Conservation (phyloP, 441 rosid species). For the Lepidium campestre region DNA sequence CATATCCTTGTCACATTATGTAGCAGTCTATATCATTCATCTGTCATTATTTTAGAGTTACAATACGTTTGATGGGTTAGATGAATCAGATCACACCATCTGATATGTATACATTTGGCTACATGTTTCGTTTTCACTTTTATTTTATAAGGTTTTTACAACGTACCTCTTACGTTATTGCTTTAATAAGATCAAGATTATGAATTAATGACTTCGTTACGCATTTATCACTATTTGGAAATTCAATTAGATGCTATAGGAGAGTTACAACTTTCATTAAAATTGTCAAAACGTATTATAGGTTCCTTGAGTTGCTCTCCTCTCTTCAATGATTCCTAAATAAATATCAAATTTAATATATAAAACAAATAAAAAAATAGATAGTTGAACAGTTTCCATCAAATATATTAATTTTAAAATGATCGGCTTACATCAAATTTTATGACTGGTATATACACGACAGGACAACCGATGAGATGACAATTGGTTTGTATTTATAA, state of each 20-base stretch:
- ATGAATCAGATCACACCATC: conserved; percentile 4
- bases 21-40: background rate
- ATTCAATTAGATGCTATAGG: background rate
- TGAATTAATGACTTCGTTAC: background rate
- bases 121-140: conserved; percentile 17
- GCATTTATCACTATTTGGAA: background rate
- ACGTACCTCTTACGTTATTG: conserved; percentile 26
- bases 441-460: background rate
- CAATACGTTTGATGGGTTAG: background rate
- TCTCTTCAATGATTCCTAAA: background rate
- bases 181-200: background rate
- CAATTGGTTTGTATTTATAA: background rate
- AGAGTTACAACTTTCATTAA: background rate
- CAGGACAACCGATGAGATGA: conserved; percentile 15
- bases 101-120: background rate
- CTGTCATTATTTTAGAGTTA: background rate
- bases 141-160: background rate
- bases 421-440: background rate
- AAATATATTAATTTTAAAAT: background rate
- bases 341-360: background rate
- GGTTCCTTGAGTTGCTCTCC: background rate
- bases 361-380: background rate
- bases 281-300: background rate
- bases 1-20: background rate
- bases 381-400: conserved; percentile 5